Conservation (phyloP, 1,284 basidiomycete species). For the Apiotrichum akiyoshidainum region DNA sequence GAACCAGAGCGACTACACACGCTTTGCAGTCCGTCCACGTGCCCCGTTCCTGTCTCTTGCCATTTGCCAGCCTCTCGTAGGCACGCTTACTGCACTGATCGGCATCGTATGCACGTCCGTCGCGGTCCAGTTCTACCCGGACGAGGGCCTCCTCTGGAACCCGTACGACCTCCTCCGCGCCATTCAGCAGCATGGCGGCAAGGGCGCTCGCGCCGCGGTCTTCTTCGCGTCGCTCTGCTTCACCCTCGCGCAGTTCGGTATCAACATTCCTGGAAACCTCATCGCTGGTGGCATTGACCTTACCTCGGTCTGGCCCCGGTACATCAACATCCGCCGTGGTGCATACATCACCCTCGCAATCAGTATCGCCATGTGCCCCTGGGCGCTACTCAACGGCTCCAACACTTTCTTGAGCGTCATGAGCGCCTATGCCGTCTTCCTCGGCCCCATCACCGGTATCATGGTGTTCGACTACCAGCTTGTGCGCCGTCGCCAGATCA, state of each 20-base stretch:
- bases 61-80: no score
- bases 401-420: constrained; percentile 48
- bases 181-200: no score
- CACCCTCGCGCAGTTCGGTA: constrained; percentile 21
- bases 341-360: constrained; percentile 34
- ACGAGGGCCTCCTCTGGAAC: no score
- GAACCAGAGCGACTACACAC: no score
- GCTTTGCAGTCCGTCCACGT: no score
- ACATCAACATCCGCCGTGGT: constrained; percentile 51
- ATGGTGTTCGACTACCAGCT: constrained; percentile 52
- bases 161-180: no score
- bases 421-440: constrained; percentile 41
- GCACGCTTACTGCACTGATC: no score
- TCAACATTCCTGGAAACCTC: constrained; percentile 29
- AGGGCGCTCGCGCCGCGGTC: constrained; percentile 29
- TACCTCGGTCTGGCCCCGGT: constrained; percentile 32
- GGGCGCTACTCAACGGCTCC: constrained; percentile 44
- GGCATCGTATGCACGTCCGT: no score
- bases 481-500: constrained; percentile 41
- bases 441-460: constrained; percentile 45
- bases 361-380: constrained; percentile 47
- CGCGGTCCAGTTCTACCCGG: no score
- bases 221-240: constrained; percentile 33
- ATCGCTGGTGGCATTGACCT: constrained; percentile 37
- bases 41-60: no score